Conservation (phyloP, 345 rosid species). For the Brassica juncea region DNA sequence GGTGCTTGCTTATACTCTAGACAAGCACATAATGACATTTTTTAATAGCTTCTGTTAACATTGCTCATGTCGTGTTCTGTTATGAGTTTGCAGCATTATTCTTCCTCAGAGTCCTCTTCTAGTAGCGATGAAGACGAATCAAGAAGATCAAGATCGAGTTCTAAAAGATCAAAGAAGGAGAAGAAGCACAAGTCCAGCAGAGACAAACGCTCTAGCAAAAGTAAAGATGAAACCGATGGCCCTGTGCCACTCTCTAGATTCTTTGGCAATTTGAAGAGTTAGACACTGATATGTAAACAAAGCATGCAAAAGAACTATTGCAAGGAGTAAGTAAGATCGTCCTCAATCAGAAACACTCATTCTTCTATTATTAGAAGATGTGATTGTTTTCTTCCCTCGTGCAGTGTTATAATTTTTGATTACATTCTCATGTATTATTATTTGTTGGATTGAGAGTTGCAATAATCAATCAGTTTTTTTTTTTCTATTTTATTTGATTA, state of each 20-base stretch:
- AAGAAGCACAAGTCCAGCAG: constrained; percentile 68
- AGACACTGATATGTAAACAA: constrained; percentile 23
- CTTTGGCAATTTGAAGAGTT: constrained; percentile 75
- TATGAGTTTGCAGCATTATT: constrained; percentile 63
- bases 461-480: constrained; percentile 1
- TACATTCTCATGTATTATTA: constrained; percentile 25
- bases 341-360: constrained; percentile 7
- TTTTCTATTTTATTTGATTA: not conserved
- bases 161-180: constrained; percentile 63
- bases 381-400: constrained; percentile 17
- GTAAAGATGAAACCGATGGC: constrained; percentile 58
- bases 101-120: constrained; percentile 72
- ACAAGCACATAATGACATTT: not conserved
- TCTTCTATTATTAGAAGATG: constrained; percentile 8
- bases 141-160: constrained; percentile 80
- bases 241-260: constrained; percentile 91
- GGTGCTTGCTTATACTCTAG: constrained; percentile 42
- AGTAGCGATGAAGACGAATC: constrained; percentile 82
- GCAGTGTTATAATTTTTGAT: constrained; percentile 29
- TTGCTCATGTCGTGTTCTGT: not conserved
- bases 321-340: constrained; percentile 15
- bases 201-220: constrained; percentile 53
- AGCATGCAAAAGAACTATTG: constrained; percentile 21
- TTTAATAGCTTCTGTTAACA: not conserved
- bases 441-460: constrained; percentile 32